Evolutionary conservation across 805 yeast genomes (phyloP), one percentile per base, ranked within the genome.

Genomic region (Priceomyces fermenticarens): DNA sequence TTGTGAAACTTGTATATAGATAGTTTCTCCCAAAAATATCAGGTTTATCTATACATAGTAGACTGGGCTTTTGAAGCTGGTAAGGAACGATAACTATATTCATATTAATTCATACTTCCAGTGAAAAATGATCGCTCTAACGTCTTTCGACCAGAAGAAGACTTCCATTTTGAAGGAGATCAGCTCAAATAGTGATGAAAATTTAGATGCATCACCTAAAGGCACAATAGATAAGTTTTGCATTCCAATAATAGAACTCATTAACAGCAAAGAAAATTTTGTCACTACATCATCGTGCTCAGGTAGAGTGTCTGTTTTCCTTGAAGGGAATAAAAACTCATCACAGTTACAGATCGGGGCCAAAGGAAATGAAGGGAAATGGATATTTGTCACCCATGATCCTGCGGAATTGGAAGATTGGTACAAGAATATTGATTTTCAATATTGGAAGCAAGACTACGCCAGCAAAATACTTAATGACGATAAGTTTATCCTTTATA

Each of bases 251-350:
- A 86, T 88, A 45, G 60, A 77, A 11, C 56, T 81, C 11, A 83
- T 88, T 50, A 88, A 88, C 53, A 49, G 73, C 2, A 77, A 78
- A 49, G 52, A 62, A 0, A 80, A 83, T 47, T 75, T 85, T 80
- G 93, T 88, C 9, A 88, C 95, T 2, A 88, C 96, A 0, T 85
- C 95, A 1, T 83, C 93, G 12, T 88, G 96, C 49, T 86, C 95
- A 0, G 96, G 96, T 2, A 68, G 96, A 53, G 83, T 88, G 1
- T 81, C 91, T 42, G 88, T 88, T 0, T 88, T 85, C 56, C 63
- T 84, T 2, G 96, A 88, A 55, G 96, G 96, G 2, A 59, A 63
- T 8, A 85, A 86, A 50, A 45, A 52, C 27, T 32, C 43, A 13
- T 38, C 27, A 2, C 42, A 42, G 1, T 48, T 53, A 28, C 77